Evolutionary conservation across 1,284 basidiomycete species (phyloP), one percentile per base, ranked within the genome.

Genomic region (Tilletia walkeri): DNA sequence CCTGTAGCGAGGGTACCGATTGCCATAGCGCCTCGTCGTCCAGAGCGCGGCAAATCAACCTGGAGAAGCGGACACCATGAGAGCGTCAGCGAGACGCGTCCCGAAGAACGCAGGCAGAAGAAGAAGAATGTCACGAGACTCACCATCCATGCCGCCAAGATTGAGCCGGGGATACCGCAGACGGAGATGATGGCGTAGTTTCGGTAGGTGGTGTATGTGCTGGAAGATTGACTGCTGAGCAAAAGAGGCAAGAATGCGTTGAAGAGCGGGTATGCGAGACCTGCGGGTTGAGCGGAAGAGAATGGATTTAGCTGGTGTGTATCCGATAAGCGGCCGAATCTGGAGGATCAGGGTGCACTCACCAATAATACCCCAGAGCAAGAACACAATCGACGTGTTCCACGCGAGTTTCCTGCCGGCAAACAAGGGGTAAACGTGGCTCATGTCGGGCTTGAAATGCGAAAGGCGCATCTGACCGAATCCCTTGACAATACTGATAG

Each of bases 191-290:
- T 81, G 66, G 78, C 77, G 63, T 83, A 83, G 71, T 83, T 77
- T 30, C 78, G 73, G 75, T 82, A 83, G 12, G 78, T 79, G n/a
- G 39, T 59, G 50, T 69, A n/a, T 10, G 67, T 63, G 36, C 41
- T 69, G 18, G 53, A 34, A 14, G 54, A 41, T 18, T 20, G 16
- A 18, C 72, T 39, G 18, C 69, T 54, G 10, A 83, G 77, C 66
- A 82, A 82, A 67, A 81, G 72, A 65, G 81, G 75, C 66, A 83
- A 67, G 75, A 83, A 83, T 2, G 82, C 78, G 68, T 83, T 83
- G 76, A 78, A 83, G 30, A 83, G 77, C 30, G 82, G 82, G 71
- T 83, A 83, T 20, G 69, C 65, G 24, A 70, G 48, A 48, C 66
- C 49, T 63, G 34, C 7, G 4, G 6, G 39, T 10, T 53, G 50